Evolutionary conservation across 108 stramenopile genomes (phyloP).

Genomic region (Discostella stelligeroides): DNA sequence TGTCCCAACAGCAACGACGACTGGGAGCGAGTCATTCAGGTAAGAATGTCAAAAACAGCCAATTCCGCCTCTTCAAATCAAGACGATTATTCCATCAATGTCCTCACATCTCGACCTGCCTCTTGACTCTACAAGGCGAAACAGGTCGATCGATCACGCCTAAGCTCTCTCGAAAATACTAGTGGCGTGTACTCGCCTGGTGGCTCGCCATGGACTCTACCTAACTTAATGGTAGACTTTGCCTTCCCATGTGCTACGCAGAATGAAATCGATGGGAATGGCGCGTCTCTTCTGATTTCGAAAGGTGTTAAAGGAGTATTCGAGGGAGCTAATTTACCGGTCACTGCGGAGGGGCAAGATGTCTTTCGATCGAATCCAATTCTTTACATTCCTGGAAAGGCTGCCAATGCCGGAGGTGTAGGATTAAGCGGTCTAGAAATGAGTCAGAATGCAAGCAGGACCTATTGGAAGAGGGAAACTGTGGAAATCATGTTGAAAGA

Average conservation of each 20-base stretch:
- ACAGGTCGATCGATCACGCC: conserved; percentile 56
- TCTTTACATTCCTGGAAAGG: conserved; percentile 60
- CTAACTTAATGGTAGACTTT: conserved; percentile 51
- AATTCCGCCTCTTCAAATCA: neutral
- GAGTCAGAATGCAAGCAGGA: conserved; percentile 79
- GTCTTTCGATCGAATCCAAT: conserved; percentile 54
- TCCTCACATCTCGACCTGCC: neutral
- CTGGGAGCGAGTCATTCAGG: conserved; percentile 49
- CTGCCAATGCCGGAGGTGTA: conserved; percentile 85
- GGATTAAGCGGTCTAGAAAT: conserved; percentile 82
- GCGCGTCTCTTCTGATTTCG: conserved; percentile 54
- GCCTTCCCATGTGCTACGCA: conserved; percentile 88
- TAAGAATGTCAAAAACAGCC: neutral
- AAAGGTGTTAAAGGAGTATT: conserved; percentile 64
- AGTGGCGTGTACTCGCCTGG: conserved; percentile 50
- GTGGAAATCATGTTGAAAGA: conserved; percentile 74
- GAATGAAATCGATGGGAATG: conserved; percentile 75
- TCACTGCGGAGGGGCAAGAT: conserved; percentile 66
- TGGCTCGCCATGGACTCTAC: conserved; percentile 54
- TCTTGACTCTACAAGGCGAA: conserved; percentile 29
- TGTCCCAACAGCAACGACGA: conserved; percentile 31
- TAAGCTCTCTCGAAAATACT: conserved; percentile 47
- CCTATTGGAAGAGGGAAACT: conserved; percentile 69
- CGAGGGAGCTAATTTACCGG: conserved; percentile 84
- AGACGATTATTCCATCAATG: neutral